A percentile compares a stretch with the other conserved stretches of the same genome.
Evolutionary conservation across 805 yeast genomes (phyloP).

Genomic region (Candida boidinii): DNA sequence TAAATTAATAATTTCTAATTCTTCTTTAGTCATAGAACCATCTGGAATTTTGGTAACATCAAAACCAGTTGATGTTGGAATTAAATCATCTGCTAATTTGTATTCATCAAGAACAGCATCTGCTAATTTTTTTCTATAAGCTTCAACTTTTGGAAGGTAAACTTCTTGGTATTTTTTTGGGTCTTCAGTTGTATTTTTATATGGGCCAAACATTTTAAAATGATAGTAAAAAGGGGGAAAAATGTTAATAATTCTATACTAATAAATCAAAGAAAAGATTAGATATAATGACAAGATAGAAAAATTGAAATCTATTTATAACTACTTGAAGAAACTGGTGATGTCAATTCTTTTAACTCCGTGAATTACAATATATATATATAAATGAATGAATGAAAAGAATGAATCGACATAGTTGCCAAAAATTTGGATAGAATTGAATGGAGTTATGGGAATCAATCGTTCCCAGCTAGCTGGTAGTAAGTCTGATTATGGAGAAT

Average conservation of each 20-base stretch:
- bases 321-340: too few species aligned
- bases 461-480: too few species aligned
- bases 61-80: constrained; percentile 11
- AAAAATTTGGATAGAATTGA: too few species aligned
- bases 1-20: constrained; percentile 35
- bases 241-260: neutral
- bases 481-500: too few species aligned
- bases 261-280: too few species aligned
- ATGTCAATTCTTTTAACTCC: too few species aligned
- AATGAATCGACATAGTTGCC: too few species aligned
- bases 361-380: too few species aligned
- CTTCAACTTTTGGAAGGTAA: constrained; percentile 28
- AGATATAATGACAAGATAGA: too few species aligned
- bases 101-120: constrained; percentile 19
- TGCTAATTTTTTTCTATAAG: constrained; percentile 19
- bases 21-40: constrained; percentile 25
- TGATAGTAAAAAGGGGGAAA: neutral
- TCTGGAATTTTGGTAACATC: constrained; percentile 21
- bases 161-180: constrained; percentile 12
- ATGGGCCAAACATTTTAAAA: constrained; percentile 11
- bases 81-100: constrained; percentile 12
- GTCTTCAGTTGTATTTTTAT: constrained; percentile 11
- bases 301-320: too few species aligned
- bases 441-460: too few species aligned
- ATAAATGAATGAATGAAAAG: too few species aligned